Base-by-base conservation (phyloP, 495 filamentous ascomycete genomes). In the Penicillium angulare region DNA sequence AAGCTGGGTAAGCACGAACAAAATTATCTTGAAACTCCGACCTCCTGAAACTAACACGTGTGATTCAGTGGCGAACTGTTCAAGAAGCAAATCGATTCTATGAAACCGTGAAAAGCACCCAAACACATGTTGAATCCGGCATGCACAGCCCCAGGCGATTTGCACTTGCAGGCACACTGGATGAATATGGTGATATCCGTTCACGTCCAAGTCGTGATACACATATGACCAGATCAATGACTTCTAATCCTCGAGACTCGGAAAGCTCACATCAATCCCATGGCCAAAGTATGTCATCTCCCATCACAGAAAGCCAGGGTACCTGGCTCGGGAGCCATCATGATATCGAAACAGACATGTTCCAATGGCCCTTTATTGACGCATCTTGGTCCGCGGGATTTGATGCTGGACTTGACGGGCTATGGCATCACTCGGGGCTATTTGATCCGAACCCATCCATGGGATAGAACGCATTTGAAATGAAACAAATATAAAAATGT, bases 351-450 rank as follows among this genome's bases (percentile, higher is more conserved):
- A 57, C 66, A 0, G 72, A 75, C 26, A 71, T 75, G 66, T 60
- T 73, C 44, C 67, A 75, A 46, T 75, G 72, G 72, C 72, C 71
- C 1, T 75, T 75, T 39, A 67, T 74, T 26, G 69, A 74, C 44
- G 71, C 64, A 16, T 69, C 66, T 7, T 75, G 71, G 72, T 67
- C 71, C 7, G 53, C 61, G 18, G 69, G 69, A 2, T 72, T 75
- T 50, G 69, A 70, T 49, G 60, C 60, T 10, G 69, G 72, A 1
- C 60, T 68, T 32, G 71, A 74, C 43, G 63, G 62, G 33, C 50
- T 65, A 13, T 65, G 62, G 62, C 57, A 53, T 36, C 50, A 65
- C 42, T 65, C 62, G 4, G 62, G 62, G 7, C 39, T 65, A 7
- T 65, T 65, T 43, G 62, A 65, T 42, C 40, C 50, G 1, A 63